These are phyloP conservation scores for Termitomyces sp. DNA, from an alignment of 768 basidiomycete genomes.

Conservation along the genomic window DNA sequence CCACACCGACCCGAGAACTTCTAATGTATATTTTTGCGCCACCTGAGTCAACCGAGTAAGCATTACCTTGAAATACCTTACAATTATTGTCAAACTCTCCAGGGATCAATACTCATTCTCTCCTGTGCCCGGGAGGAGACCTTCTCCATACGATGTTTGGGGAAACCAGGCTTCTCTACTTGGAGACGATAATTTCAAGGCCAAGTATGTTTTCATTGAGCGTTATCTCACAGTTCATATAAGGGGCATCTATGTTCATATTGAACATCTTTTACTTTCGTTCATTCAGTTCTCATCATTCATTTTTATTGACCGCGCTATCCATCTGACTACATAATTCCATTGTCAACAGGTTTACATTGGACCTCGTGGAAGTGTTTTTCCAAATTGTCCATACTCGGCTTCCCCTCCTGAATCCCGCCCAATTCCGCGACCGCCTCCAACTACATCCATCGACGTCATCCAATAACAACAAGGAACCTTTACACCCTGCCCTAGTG, in stretches of 20 bases:
- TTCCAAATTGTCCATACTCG: slow-evolving; percentile 91
- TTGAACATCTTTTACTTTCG: slow-evolving; percentile 18
- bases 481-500: slow-evolving; percentile 67
- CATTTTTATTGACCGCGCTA: slow-evolving; percentile 9
- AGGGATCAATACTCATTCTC: slow-evolving; percentile 35
- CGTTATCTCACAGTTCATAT: slow-evolving; percentile 18
- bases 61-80: slow-evolving; percentile 12
- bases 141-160: slow-evolving; percentile 62
- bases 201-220: slow-evolving; percentile 64
- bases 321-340: slow-evolving; percentile 13
- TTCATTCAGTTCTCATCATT: slow-evolving; percentile 6
- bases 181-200: slow-evolving; percentile 66
- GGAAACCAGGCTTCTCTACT: slow-evolving; percentile 70
- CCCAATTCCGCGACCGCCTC: slow-evolving; percentile 71
- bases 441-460: slow-evolving; percentile 32
- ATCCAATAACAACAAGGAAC: slow-evolving; percentile 33
- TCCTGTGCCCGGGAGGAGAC: slow-evolving; percentile 22
- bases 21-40: slow-evolving; percentile 72
- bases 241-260: slow-evolving; percentile 19
- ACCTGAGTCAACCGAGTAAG: slow-evolving; percentile 48
- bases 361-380: slow-evolving; percentile 91
- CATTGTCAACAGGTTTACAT: slow-evolving; percentile 61
- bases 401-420: slow-evolving; percentile 80
- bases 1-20: slow-evolving; percentile 61
- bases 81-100: slow-evolving; percentile 3